Evolutionary conservation across 495 filamentous ascomycete genomes (phyloP), one percentile per base, ranked within the genome.

Genomic region (Aspergillus funiculosus): DNA sequence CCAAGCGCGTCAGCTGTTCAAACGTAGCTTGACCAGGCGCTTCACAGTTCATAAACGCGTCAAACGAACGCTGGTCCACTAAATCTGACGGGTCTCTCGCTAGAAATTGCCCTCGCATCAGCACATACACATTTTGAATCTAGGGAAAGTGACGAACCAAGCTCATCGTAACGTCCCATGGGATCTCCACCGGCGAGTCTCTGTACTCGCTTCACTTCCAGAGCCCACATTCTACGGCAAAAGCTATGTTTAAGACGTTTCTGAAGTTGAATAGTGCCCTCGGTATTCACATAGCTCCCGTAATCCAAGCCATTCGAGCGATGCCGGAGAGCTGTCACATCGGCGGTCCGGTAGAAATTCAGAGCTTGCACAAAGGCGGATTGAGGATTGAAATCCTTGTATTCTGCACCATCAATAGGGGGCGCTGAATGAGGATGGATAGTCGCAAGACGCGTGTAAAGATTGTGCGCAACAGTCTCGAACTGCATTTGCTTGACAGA

Each of bases 401-500:
- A 65, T 36, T 72, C 68, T 9, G 57, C 61, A 10, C 62, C 64
- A 27, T 69, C 68, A 37, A 62, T 58, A 0, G 67, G 66, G 2
- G 68, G 66, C 17, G 63, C 63, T 14, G 66, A 61, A 39, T 70
- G 64, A 38, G 76, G 76, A 46, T 78, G 76, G 8, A 81, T 67
- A 0, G 71, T 74, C n/a, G 76, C 74, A 29, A 82, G 63, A 11
- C 77, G 72, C 0, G 78, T 79, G 52, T 74, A 74, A 9, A 81
- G 58, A 21, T 73, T 73, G 51, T 82, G 78, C 10, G 76, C 68
- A 35, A 82, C 60, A 15, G 74, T 76, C 50, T 81, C 77, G 48
- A 72, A 73, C 52, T 82, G 79, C 20, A 81, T 58, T 31, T 82
- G 77, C 48, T 82, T 82, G 39, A 82, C 71, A 14, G 76, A 76